Evolutionary conservation across 2,329 filamentous ascomycete genomes (phyloP), one percentile per base, ranked within the genome.

Genomic region (Aspergillus proliferans): DNA sequence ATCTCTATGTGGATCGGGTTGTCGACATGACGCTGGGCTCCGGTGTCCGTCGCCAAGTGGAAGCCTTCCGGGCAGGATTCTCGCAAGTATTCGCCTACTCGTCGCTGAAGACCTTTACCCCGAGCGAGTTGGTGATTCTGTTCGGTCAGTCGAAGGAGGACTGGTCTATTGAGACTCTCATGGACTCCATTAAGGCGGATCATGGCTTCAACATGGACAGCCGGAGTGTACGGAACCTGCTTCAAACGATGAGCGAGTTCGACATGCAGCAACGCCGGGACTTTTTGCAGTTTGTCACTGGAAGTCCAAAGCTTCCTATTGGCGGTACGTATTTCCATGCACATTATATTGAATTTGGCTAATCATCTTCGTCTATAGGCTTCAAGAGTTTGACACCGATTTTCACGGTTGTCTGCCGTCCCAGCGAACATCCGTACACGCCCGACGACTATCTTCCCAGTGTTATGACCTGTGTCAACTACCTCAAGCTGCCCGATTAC

Each of bases 401-500:
- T 85, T 97, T 98, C 67, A 98, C 93, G 3, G 93, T 98, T 54
- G 93, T 98, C 40, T 97, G 93, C 79, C 96, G 96, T 71, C 92
- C 92, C n/a, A 95, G 88, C 69, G 93, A 98, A 65, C 84, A 89
- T 14, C 93, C 93, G 1, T 93, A 91, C 68, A 86, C 85, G 3
- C 92, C 92, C 4, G 93, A 98, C 64, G 93, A 98, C 73, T 98
- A 97, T 63, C 80, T 98, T n/a, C 93, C 94, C 10, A 97, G 91
- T 67, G 94, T 98, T 68, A 98, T 98, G 94, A 98, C 94, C 9
- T 98, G 94, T 68, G 93, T 95, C 71, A 98, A 98, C 71, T 98
- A 98, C 68, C 82, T 98, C 62, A 98, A 98, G 73, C 80, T 98
- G 64, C 93, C 93, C 18, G 89, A 98, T 70, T 98, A 98, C 71